These are phyloP conservation scores for Gloeophyllum trabeum DNA, from an alignment of 768 basidiomycete genomes.

Conservation along the genomic window DNA sequence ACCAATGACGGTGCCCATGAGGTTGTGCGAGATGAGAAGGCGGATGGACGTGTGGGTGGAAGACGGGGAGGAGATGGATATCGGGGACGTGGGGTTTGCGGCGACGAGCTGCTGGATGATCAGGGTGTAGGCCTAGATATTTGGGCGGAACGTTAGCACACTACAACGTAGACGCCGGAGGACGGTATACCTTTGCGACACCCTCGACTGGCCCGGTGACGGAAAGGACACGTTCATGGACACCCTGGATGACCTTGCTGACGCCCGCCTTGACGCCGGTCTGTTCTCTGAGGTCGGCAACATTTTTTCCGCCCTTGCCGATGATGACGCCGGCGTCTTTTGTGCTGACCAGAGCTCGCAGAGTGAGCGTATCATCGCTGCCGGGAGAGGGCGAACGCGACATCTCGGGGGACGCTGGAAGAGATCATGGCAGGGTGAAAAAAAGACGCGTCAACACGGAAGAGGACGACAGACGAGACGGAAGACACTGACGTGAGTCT, in stretches of 20 bases:
- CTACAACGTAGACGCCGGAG: slow-evolving; percentile 1
- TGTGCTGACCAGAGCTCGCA: slow-evolving; percentile 91
- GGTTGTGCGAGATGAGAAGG: slow-evolving; percentile 95
- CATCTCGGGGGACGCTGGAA: slow-evolving; percentile 44
- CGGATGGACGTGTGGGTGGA: slow-evolving; percentile 79
- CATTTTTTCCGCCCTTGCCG: slow-evolving; percentile 94
- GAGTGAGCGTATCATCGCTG: slow-evolving; percentile 68
- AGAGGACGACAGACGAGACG: slow-evolving; percentile 7
- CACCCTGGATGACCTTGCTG: slow-evolving; percentile 95
- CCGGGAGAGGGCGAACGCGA: slow-evolving; percentile 72
- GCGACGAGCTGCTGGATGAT: slow-evolving; percentile 87
- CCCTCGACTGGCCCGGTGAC: slow-evolving; percentile 88
- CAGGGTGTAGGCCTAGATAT: slow-evolving; percentile 78
- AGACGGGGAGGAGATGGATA: slow-evolving; percentile 55
- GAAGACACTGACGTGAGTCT: slow-evolving; percentile 35
- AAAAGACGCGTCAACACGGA: slow-evolving; percentile 9
- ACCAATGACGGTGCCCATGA: slow-evolving; percentile 99
- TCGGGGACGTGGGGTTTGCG: slow-evolving; percentile 65
- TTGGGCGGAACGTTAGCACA: slow-evolving; percentile 9
- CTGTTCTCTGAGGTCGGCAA: slow-evolving; percentile 90
- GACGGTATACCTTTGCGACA: slow-evolving; percentile 68
- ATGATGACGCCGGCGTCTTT: slow-evolving; percentile 98
- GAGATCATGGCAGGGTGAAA: slow-evolving; percentile 10
- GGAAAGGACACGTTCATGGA: slow-evolving; percentile 95
- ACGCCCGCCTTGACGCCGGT: slow-evolving; percentile 98